These are phyloP conservation scores for Boeremia exigua DNA, from an alignment of 2,329 filamentous ascomycete genomes.

Conservation along the genomic window DNA sequence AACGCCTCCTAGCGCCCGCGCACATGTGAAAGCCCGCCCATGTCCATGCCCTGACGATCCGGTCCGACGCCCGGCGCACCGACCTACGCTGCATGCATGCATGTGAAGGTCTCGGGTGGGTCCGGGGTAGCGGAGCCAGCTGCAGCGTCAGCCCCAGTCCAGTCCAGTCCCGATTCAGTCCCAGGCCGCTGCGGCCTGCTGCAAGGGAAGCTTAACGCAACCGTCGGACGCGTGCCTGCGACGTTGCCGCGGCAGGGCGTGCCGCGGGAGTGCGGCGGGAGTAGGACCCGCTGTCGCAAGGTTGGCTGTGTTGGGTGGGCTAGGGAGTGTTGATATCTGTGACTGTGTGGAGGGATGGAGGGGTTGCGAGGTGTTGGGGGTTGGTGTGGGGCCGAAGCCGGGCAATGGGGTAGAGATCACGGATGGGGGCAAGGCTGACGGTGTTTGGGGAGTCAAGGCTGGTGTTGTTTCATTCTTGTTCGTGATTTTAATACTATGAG, in stretches of 20 bases:
- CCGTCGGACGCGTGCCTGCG: background rate
- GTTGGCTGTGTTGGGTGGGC: constrained; percentile 1
- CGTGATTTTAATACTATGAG: background rate
- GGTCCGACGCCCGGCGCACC: constrained; percentile 15
- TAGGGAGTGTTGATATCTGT: background rate
- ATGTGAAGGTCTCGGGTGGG: constrained; percentile 22
- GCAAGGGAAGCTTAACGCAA: background rate
- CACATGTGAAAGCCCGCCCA: background rate
- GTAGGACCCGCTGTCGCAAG: background rate
- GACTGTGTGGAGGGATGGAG: background rate
- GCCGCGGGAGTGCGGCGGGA: background rate
- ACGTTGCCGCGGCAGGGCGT: constrained; percentile 2
- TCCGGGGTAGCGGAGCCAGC: constrained; percentile 19
- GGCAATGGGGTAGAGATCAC: background rate
- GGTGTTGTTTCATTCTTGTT: background rate
- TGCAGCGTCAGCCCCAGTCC: too few species aligned
- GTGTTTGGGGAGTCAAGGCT: too few species aligned
- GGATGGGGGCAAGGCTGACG: constrained; percentile 1
- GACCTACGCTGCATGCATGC: constrained; percentile 4
- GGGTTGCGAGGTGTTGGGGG: background rate
- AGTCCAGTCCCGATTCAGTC: too few species aligned
- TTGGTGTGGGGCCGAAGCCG: constrained; percentile 8
- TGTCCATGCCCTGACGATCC: constrained; percentile 10
- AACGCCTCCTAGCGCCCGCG: background rate
- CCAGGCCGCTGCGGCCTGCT: background rate